Evolutionary conservation across 306 rosid species (phyloP).

Genomic region (Crataegus laevigata): DNA sequence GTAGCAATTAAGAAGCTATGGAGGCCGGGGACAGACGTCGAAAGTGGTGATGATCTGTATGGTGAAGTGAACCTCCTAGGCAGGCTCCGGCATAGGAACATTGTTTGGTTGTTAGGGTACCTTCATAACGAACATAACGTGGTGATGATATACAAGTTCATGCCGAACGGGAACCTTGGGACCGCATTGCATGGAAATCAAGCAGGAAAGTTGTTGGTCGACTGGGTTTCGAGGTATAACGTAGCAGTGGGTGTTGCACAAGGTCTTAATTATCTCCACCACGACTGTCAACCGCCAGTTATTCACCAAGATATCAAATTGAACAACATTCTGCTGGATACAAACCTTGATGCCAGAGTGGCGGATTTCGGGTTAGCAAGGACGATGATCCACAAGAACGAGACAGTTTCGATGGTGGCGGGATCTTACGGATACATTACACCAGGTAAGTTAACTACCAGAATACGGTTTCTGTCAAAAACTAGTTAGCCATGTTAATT

Average conservation of each 20-base stretch:
- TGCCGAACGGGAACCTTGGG: constrained; percentile 86
- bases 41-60: constrained; percentile 44
- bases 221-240: constrained; percentile 87
- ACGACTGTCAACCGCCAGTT: constrained; percentile 73
- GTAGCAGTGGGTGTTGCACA: constrained; percentile 85
- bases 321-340: constrained; percentile 82
- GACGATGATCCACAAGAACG: constrained; percentile 69
- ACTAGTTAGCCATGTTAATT: background rate
- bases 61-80: constrained; percentile 80
- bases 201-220: constrained; percentile 52
- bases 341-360: constrained; percentile 66
- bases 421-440: constrained; percentile 97
- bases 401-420: constrained; percentile 76
- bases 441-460: constrained; percentile 49
- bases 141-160: constrained; percentile 71
- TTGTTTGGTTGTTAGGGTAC: constrained; percentile 70
- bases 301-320: constrained; percentile 86
- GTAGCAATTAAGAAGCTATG: constrained; percentile 91
- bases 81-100: constrained; percentile 80
- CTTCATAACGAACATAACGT: constrained; percentile 70
- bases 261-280: constrained; percentile 79
- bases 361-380: constrained; percentile 94
- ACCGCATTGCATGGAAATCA: constrained; percentile 66
- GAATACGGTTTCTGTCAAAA: background rate
- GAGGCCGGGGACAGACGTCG: constrained; percentile 46